Evolutionary conservation across 1,284 basidiomycete species (phyloP).

Genomic region (Psilocybe mexicana): DNA sequence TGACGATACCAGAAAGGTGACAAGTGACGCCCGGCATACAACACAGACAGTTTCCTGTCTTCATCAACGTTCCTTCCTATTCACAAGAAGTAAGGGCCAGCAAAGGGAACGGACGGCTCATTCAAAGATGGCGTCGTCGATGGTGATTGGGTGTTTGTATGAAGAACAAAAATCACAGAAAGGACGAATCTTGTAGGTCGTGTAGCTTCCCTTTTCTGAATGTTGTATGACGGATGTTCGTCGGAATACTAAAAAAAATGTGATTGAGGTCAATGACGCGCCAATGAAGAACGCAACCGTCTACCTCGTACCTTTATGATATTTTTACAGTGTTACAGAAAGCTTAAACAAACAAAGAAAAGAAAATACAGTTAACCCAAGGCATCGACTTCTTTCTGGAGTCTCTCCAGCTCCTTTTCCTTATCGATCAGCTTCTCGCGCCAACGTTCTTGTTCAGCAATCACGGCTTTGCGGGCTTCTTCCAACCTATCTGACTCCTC

Average conservation of each 20-base stretch:
- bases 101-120: too few relatives aligned
- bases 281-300: conserved; percentile 1
- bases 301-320: conserved; percentile 12
- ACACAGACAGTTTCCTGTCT: too few relatives aligned
- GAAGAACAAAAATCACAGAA: too few relatives aligned
- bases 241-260: not conserved
- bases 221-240: too few relatives aligned
- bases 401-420: conserved; percentile 66
- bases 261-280: not conserved
- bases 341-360: not conserved
- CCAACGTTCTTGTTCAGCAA: conserved; percentile 66
- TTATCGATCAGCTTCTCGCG: conserved; percentile 63
- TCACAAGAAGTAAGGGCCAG: too few relatives aligned
- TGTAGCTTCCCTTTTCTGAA: too few relatives aligned
- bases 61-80: too few relatives aligned
- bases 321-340: conserved; percentile 15
- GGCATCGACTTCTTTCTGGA: conserved; percentile 52
- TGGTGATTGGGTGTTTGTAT: too few relatives aligned
- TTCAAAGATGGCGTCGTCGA: too few relatives aligned
- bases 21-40: too few relatives aligned
- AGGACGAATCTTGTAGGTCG: too few relatives aligned
- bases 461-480: conserved; percentile 69
- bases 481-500: conserved; percentile 85
- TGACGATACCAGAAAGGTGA: too few relatives aligned
- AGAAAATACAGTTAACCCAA: not conserved